Percentiles rank a stretch among this genome's conserved stretches.
Evolutionary conservation across 2,329 filamentous ascomycete species (phyloP).

Genomic region (Cercospora sojina): DNA sequence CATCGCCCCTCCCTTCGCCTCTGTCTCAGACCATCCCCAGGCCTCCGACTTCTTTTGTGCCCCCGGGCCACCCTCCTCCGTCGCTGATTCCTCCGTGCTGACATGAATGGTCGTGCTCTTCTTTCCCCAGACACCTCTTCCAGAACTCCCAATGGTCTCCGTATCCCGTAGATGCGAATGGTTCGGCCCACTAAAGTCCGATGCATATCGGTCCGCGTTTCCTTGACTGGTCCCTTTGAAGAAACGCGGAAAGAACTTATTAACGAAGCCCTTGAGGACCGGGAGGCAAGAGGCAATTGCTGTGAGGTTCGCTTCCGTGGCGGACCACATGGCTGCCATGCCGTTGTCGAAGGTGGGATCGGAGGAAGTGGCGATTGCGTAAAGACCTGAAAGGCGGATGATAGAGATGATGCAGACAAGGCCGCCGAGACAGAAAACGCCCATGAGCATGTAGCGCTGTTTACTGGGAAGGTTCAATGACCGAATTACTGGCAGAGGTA

Average conservation of each 20-base stretch:
- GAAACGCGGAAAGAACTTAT: background rate
- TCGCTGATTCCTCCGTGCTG: background rate
- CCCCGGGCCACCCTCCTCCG: background rate
- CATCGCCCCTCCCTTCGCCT: background rate
- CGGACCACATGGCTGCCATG: conserved; percentile 6
- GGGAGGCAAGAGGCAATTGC: conserved; percentile 9
- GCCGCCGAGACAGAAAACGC: conserved; percentile 2
- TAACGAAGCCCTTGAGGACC: conserved; percentile 5
- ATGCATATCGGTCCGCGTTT: background rate
- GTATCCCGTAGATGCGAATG: background rate
- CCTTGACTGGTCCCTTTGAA: background rate
- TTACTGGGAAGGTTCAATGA: background rate
- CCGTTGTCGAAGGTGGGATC: conserved; percentile 10
- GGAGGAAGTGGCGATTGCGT: conserved; percentile 2
- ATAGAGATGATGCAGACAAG: conserved; percentile 12
- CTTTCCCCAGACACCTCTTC: background rate
- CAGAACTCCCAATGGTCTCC: background rate
- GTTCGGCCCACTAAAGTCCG: background rate
- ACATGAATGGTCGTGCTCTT: background rate
- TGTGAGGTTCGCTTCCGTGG: background rate
- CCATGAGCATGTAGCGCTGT: conserved; percentile 7
- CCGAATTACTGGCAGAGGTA: background rate
- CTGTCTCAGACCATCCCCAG: conserved; percentile 1
- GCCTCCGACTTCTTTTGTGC: background rate
- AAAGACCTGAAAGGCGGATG: conserved; percentile 3